Conservation (phyloP, 495 filamentous ascomycete genomes). For the Penicillium longicatenatum region DNA sequence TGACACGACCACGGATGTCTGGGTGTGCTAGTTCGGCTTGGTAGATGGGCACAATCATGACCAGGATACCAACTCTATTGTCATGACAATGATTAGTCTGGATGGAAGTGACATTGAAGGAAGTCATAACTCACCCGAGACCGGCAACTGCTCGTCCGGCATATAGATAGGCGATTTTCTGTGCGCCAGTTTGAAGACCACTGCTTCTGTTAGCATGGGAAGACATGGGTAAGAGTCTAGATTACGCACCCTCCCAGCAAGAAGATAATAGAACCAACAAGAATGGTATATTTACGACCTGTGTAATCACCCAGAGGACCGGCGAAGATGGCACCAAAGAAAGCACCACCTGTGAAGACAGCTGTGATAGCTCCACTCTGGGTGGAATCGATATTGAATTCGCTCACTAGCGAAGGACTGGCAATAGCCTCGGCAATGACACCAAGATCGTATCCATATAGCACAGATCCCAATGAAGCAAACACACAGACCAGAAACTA, state of each 20-base stretch:
- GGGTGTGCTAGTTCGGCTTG: slow-evolving; percentile 26
- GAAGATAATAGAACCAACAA: slow-evolving; percentile 28
- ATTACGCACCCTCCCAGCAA: slow-evolving; percentile 21
- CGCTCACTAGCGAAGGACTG: slow-evolving; percentile 18
- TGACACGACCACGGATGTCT: slow-evolving; percentile 23
- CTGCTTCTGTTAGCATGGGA: neutral
- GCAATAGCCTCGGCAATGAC: slow-evolving; percentile 51
- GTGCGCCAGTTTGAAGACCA: slow-evolving; percentile 16
- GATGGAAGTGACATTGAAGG: neutral
- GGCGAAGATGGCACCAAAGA: slow-evolving; percentile 22
- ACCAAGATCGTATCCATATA: slow-evolving; percentile 50
- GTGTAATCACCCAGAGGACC: slow-evolving; percentile 13
- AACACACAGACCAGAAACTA: slow-evolving; percentile 56
- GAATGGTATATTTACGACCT: slow-evolving; percentile 28
- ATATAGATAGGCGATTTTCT: slow-evolving; percentile 12
- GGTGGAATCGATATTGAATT: slow-evolving; percentile 37
- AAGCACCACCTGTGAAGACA: slow-evolving; percentile 51
- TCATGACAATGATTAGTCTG: neutral
- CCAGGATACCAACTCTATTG: slow-evolving; percentile 55
- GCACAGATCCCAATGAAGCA: slow-evolving; percentile 53
- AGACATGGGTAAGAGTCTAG: neutral
- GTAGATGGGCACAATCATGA: slow-evolving; percentile 32
- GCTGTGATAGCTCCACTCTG: slow-evolving; percentile 61
- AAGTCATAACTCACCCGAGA: slow-evolving; percentile 5
- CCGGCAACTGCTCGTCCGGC: slow-evolving; percentile 28